Evolutionary conservation across 768 basidiomycete genomes (phyloP).

Genomic region (Aureoboletus auriporus): DNA sequence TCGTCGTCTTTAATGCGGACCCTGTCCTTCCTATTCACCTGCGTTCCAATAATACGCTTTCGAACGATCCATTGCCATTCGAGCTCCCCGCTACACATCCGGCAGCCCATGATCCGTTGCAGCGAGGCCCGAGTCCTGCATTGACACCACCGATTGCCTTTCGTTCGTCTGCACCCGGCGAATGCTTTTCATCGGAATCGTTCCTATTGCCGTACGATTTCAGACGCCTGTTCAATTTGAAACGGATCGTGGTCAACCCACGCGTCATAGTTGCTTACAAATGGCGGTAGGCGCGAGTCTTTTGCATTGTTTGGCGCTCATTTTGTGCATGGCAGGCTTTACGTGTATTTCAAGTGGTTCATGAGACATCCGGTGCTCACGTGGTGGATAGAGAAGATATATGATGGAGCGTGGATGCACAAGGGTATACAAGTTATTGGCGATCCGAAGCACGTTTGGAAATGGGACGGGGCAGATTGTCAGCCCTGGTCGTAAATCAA

Average conservation of each 20-base stretch:
- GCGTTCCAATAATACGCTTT: slow-evolving; percentile 36
- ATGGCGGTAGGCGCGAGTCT: slow-evolving; percentile 17
- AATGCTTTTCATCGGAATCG: slow-evolving; percentile 32
- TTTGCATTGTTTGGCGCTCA: no score
- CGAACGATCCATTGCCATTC: slow-evolving; percentile 23
- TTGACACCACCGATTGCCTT: slow-evolving; percentile 14
- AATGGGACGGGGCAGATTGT: slow-evolving; percentile 23
- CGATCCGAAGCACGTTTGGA: slow-evolving; percentile 15
- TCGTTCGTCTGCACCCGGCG: slow-evolving; percentile 12
- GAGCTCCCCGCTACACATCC: slow-evolving; percentile 15
- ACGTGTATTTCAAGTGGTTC: slow-evolving; percentile 21
- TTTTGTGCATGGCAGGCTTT: slow-evolving; percentile 12
- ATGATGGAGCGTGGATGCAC: slow-evolving; percentile 23
- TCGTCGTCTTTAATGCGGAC: slow-evolving; percentile 37
- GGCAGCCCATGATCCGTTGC: slow-evolving; percentile 5
- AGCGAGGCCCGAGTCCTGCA: slow-evolving; percentile 16
- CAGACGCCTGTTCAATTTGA: slow-evolving; percentile 34
- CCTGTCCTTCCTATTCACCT: slow-evolving; percentile 38
- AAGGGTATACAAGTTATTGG: slow-evolving; percentile 34
- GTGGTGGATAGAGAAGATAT: slow-evolving; percentile 38
- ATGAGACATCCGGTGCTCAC: no score
- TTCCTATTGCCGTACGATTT: slow-evolving; percentile 42
- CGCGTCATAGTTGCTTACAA: no score
- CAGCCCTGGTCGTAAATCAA: slow-evolving; percentile 9
- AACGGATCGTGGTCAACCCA: slow-evolving; percentile 28